A percentile compares a stretch with the other conserved stretches of the same genome.
These are phyloP conservation scores for Solanum virginianum DNA, from an alignment of 257 asterid species.

Conservation along the genomic window DNA sequence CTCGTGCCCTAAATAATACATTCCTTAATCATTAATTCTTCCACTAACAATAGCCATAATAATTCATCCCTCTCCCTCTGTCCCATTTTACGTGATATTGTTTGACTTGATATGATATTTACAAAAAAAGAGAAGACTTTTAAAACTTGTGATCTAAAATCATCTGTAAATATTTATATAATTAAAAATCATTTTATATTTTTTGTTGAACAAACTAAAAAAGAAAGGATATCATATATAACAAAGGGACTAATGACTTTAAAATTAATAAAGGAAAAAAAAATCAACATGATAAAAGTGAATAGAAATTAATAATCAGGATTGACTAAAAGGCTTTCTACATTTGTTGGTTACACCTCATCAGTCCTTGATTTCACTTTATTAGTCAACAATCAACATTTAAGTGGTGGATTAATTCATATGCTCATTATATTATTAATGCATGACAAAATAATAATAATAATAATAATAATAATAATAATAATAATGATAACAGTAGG, in stretches of 20 bases:
- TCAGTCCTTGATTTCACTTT: not conserved
- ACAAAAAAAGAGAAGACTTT: too few species aligned
- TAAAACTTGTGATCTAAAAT: too few species aligned
- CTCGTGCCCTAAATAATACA: not conserved
- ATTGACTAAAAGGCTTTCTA: not conserved
- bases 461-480: not conserved
- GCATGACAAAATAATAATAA: not conserved
- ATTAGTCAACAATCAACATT: not conserved
- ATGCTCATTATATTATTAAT: not conserved
- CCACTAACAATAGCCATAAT: not conserved
- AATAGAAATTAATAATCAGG: not conserved
- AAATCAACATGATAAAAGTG: not conserved
- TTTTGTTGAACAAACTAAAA: too few species aligned
- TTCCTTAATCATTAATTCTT: not conserved
- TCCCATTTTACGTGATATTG: too few species aligned
- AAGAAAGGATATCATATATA: too few species aligned
- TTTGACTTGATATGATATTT: too few species aligned
- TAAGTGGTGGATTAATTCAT: not conserved
- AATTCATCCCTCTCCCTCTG: too few species aligned
- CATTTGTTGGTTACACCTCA: not conserved
- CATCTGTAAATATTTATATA: too few species aligned
- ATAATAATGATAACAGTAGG: not conserved
- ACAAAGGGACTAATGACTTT: not conserved
- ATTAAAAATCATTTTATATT: too few species aligned
- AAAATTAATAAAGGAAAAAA: not conserved